Evolutionary conservation across 805 yeast species (phyloP).

Genomic region (Metschnikowia similis): DNA sequence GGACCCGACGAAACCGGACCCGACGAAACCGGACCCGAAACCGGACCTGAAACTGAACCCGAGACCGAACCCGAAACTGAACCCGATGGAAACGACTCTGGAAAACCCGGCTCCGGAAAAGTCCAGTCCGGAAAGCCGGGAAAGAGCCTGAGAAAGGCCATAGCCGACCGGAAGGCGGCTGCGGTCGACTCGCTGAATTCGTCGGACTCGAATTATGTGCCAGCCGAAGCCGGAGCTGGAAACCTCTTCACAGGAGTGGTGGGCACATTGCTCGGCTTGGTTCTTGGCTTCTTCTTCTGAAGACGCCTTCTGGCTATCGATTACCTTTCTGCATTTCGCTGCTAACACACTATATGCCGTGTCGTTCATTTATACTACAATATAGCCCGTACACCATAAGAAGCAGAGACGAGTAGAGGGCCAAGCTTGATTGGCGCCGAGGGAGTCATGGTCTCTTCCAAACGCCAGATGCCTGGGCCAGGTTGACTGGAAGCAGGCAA

Average conservation of each 20-base stretch:
- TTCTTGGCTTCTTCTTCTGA: slow-evolving; percentile 9
- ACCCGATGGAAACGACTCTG: not conserved
- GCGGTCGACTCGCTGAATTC: not conserved
- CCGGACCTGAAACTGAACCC: too few relatives aligned
- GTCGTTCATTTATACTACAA: not conserved
- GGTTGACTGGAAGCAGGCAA: too few relatives aligned
- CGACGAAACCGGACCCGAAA: too few relatives aligned
- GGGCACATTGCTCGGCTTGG: slow-evolving; percentile 10
- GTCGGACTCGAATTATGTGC: slow-evolving; percentile 1
- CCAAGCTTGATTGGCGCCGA: too few relatives aligned
- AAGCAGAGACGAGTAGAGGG: too few relatives aligned
- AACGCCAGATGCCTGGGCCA: too few relatives aligned
- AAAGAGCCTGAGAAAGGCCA: not conserved
- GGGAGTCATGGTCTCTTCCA: too few relatives aligned
- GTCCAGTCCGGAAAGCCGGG: not conserved
- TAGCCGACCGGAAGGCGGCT: not conserved
- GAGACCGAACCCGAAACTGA: not conserved
- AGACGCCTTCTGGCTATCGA: not conserved
- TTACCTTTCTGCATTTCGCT: not conserved
- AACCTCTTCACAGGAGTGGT: slow-evolving; percentile 8
- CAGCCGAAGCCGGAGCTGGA: slow-evolving; percentile 8
- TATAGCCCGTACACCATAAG: too few relatives aligned
- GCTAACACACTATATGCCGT: too few relatives aligned
- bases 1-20: too few relatives aligned
- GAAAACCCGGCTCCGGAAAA: not conserved